Base-by-base conservation (phyloP, 805 yeast genomes). In the Kuraishia capsulata region DNA sequence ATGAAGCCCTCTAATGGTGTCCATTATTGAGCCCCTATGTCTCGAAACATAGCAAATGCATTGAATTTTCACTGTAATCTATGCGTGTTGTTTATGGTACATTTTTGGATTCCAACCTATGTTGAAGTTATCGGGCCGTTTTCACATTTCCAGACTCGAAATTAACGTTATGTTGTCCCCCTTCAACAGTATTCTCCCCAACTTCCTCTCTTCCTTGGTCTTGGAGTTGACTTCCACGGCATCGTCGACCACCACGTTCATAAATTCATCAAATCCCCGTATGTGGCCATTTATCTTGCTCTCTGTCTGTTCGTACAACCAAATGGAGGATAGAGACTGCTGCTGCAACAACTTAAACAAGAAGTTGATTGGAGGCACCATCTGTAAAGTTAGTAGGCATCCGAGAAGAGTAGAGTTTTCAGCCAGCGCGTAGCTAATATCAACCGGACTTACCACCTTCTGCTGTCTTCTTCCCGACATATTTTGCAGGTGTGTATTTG, bases 251-350 rank as follows among this genome's bases (percentile, higher is more conserved):
- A 74, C 79, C 9, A 75, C 62, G 54, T 92, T 92, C 98, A 92
- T 94, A 53, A 89, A 90, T 63, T 94, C 98, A 59, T 92, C 99
- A 59, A 94, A 90, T 1, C 99, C 99, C 43, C 81, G 69, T 23
- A 92, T 79, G 43, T 71, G 74, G 1, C 98, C 98, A 48, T 82
- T 84, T 23, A 90, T 73, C 46, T 94, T 69, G 46, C 71, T 68
- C 17, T 76, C 78, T 1, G 79, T 72, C 57, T 92, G 96, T 52
- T 92, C 97, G 47, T 71, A 88, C 9, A 92, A 65, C 97, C 97
- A 90, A 26, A 92, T 76, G 5, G 81, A 75, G 25, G 92, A 97
- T 16, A 67, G 62, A 1, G 83, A 65, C 49, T 85, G 90, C 49
- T 83, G 83, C 57, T 89, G 96, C 44, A 90, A 69, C 53, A 76